Base-by-base conservation (phyloP, 2,329 filamentous ascomycete species). In the Xylariaceae sp. region DNA sequence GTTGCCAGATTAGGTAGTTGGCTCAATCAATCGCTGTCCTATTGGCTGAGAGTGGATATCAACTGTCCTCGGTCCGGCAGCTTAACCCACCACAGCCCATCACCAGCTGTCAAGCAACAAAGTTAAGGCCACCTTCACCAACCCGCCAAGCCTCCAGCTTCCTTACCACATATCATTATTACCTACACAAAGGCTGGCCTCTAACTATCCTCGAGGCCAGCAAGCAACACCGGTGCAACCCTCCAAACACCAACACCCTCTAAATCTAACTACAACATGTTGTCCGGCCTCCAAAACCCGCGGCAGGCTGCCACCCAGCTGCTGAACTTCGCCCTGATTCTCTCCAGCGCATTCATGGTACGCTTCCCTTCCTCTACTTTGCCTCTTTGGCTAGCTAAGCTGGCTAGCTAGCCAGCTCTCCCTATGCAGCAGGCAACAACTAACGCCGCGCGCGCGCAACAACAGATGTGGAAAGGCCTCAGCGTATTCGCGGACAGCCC, bases 321-420 rank as follows among this genome's bases (percentile, higher is more conserved):
- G 65, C 85, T 96, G 71, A 96, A 96, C 77, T 96, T 97, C 74
- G 91, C 88, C 54, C 85, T 97, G 61, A 91, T 96, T 60, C 84
- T 96, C 48, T 92, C 89, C 9, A 95, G 91, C 1, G 92, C 93
- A 1, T 96, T 96, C 72, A 96, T 96, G 92, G 86, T 85, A 67
- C 59, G 79, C 23, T 26, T 59, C 32, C 26, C 9, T 18, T 49
- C 26, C 40, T 26, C 19, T 40, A 32, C 42, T n/a, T n/a, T n/a
- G n/a, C n/a, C n/a, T n/a, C n/a, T n/a, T n/a, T n/a, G n/a, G n/a
- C n/a, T n/a, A n/a, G n/a, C 5, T 42, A 21, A 10, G 3, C 32
- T 37, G 12, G 7, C 6, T 37, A 37, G 9, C 32, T 37, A 12
- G 6, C 9, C 32, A 37, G 32, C 9, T 50, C 32, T 50, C 6